Base-by-base conservation (phyloP, 1,284 basidiomycete genomes). In the Cutaneotrichosporon curvatum region DNA sequence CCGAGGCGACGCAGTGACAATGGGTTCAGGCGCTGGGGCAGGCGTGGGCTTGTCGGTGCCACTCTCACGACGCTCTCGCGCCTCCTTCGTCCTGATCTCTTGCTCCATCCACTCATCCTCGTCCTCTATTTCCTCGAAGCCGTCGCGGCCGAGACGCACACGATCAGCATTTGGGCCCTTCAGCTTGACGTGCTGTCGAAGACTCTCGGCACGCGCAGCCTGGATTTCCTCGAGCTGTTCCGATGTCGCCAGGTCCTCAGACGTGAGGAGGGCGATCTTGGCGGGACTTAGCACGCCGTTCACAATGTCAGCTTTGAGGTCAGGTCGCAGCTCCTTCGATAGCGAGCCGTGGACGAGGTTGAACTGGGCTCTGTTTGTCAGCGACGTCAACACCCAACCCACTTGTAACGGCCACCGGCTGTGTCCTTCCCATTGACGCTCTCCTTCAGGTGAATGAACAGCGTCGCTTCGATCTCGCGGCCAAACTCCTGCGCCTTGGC, bases 341-440 rank as follows among this genome's bases (percentile, higher is more conserved):
- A 70, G 51, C 4, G 68, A 62, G 3, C 56, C 55, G 35, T 45
- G 37, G 21, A 70, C 53, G 4, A 65, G 55, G 42, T 61, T 65
- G 56, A 63, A 67, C 54, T 70, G 68, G 1, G 59, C 56, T 38
- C 67, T 68, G 47, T n/a, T n/a, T n/a, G n/a, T n/a, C n/a, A n/a
- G n/a, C n/a, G n/a, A 9, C 40, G 48, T 53, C 34, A 51, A 50
- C 44, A 11, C 7, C 22, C 18, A 14, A 57, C 66, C 59, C 57
- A 67, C 64, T 70, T 70, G 55, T 70, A 70, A 21, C 59, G 48
- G 0, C 40, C 55, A 4, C 62, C 66, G 5, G 61, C 61, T 15
- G 50, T 50, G 18, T 61, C 63, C 45, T 70, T 70, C 12, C 61
- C 63, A 30, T 50, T 56, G 12, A 57, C 43, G 0, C 50, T 44